Evolutionary conservation across 2,329 filamentous ascomycete genomes (phyloP), one percentile per base, ranked within the genome.

Genomic region (Herpotrichia juniperi): DNA sequence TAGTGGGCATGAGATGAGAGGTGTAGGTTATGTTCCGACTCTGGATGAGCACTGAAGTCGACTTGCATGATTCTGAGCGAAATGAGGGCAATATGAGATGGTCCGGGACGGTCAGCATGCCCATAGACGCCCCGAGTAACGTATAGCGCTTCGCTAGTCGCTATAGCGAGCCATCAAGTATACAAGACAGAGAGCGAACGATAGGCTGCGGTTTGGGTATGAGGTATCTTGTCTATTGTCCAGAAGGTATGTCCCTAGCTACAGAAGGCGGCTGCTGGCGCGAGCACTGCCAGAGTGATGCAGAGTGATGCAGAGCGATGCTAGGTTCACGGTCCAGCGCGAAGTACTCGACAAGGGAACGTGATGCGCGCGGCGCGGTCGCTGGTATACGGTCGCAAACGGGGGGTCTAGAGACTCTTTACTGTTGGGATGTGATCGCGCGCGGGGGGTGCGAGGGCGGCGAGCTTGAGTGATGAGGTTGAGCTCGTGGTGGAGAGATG

Each of bases 1-100:
- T 71, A 72, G 58, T 72, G 68, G 45, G 48, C 43, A 52, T 65
- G 62, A 14, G 47, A 51, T 48, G 68, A 58, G 21, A 71, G 62
- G 54, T 71, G 66, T 30, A 69, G 61, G 51, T 56, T 63, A 57
- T 71, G 66, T 46, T 69, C 66, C 59, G 68, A 59, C 58, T 69
- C 67, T 62, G 55, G 56, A 44, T 63, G 62, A 35, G 63, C 62
- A 60, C 63, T 64, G 63, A 67, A 74, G 63, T 72, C 69, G 61
- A 73, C 69, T 58, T 74, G 71, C 71, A 74, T 73, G 65, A 58
- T 69, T 64, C 48, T 59, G 55, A 54, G 42, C 51, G 56, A 56
- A 48, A 54, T 54, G 46, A 57, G 61, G 57, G 58, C 57, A 55
- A 59, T 61, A 57, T 62, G 53, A 56, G 58, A 55, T 49, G 53